These are phyloP conservation scores for Colletotrichum sp. DNA, from an alignment of 2,329 filamentous ascomycete species.

Conservation along the genomic window DNA sequence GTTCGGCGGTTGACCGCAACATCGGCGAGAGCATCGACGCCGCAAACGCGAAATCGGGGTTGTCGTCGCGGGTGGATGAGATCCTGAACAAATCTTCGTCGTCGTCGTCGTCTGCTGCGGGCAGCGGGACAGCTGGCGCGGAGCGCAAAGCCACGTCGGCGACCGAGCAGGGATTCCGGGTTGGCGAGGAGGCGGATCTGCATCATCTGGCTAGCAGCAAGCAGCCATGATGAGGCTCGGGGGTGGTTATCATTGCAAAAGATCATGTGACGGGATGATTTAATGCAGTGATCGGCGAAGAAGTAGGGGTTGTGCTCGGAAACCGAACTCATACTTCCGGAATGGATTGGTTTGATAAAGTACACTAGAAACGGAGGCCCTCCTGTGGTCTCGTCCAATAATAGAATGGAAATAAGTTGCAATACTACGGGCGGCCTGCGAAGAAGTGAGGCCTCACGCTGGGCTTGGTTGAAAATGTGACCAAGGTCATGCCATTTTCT, in stretches of 20 bases:
- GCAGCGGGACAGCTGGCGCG: neutral
- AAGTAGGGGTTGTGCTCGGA: neutral
- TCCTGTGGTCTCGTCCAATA: rapidly evolving
- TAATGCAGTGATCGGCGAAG: neutral
- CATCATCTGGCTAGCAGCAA: conserved; percentile 11
- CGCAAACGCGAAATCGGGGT: neutral
- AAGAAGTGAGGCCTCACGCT: neutral
- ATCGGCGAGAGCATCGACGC: conserved; percentile 11
- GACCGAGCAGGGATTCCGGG: neutral
- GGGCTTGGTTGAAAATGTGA: neutral
- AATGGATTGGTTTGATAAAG: neutral
- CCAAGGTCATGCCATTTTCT: neutral
- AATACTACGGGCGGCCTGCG: rapidly evolving
- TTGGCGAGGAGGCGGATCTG: conserved; percentile 3
- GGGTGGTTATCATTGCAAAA: rapidly evolving
- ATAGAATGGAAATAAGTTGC: neutral
- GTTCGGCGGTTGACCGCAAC: neutral
- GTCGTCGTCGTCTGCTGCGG: neutral
- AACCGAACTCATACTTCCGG: neutral
- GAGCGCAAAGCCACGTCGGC: neutral
- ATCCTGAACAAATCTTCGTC: neutral
- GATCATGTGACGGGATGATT: neutral
- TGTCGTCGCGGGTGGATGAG: conserved; percentile 7
- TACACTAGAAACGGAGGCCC: neutral
- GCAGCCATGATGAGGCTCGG: neutral